Conservation (phyloP, 805 yeast species). For the Teunomyces aglyptinius region DNA sequence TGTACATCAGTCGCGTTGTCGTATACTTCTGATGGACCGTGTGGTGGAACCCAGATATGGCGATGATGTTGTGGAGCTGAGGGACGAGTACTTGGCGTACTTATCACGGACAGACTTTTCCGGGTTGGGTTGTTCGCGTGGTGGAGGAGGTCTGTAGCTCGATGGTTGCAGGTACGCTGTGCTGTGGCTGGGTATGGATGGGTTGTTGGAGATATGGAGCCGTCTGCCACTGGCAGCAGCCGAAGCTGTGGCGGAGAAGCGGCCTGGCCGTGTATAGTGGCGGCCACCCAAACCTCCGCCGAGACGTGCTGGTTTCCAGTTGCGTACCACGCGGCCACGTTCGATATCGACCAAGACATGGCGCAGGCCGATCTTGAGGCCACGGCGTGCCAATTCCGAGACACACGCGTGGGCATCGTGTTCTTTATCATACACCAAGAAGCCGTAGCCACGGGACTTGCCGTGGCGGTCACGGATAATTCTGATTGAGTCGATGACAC, state of each 20-base stretch:
- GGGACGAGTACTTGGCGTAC: conserved; percentile 20
- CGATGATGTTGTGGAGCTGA: neutral
- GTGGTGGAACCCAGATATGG: neutral
- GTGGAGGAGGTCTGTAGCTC: neutral
- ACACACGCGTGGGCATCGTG: conserved; percentile 61
- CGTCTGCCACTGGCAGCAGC: conserved; percentile 33
- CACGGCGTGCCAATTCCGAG: conserved; percentile 50
- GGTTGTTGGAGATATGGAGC: conserved; percentile 5
- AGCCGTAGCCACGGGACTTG: conserved; percentile 79
- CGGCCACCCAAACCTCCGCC: conserved; percentile 97
- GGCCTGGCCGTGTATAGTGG: conserved; percentile 46
- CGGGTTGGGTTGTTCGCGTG: conserved; percentile 2
- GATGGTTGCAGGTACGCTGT: neutral
- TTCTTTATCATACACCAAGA: conserved; percentile 65
- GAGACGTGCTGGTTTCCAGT: conserved; percentile 70
- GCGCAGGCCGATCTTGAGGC: conserved; percentile 40
- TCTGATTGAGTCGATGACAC: conserved; percentile 60
- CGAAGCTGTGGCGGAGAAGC: conserved; percentile 26
- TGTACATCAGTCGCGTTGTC: neutral
- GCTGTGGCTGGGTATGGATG: neutral
- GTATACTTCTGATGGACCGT: conserved; percentile 2
- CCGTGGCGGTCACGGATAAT: conserved; percentile 38
- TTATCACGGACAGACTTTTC: conserved; percentile 20
- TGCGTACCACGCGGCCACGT: conserved; percentile 61
- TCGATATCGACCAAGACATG: conserved; percentile 69